Evolutionary conservation across 2,329 filamentous ascomycete species (phyloP).

Genomic region (Botrytis galanthina): DNA sequence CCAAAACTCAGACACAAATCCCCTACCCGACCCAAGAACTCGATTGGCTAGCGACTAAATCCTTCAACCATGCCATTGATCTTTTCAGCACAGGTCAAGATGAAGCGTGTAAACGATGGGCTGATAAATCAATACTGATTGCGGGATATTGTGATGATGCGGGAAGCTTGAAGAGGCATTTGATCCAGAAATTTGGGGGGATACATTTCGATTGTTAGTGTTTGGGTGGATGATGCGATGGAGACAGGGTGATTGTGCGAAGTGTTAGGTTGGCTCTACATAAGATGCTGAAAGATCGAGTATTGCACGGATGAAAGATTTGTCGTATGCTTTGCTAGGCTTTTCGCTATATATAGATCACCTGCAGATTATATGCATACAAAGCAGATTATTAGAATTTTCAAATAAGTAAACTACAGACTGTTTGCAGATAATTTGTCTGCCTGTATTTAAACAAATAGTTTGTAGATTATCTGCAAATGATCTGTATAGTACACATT

Average conservation of each 20-base stretch:
- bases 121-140: slow-evolving; percentile 38
- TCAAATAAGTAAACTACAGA: too few relatives aligned
- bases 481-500: too few relatives aligned
- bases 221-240: not conserved
- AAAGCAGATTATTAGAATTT: too few relatives aligned
- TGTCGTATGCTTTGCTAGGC: not conserved
- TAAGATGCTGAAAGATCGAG: not conserved
- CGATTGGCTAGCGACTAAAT: slow-evolving; percentile 69
- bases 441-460: too few relatives aligned
- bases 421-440: too few relatives aligned
- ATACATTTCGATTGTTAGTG: not conserved
- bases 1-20: slow-evolving; percentile 38
- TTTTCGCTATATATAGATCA: not conserved
- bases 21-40: slow-evolving; percentile 65
- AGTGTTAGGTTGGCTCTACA: not conserved
- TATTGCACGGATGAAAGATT: not conserved
- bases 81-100: slow-evolving; percentile 57
- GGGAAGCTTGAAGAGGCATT: slow-evolving; percentile 29
- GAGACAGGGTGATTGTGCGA: not conserved
- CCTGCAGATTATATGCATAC: too few relatives aligned
- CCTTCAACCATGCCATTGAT: slow-evolving; percentile 71
- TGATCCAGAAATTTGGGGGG: slow-evolving; percentile 6
- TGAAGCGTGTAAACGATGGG: slow-evolving; percentile 48
- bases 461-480: too few relatives aligned
- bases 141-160: slow-evolving; percentile 35